Conservation (phyloP, 2,329 filamentous ascomycete genomes). For the Arthrobotrys musiformis region DNA sequence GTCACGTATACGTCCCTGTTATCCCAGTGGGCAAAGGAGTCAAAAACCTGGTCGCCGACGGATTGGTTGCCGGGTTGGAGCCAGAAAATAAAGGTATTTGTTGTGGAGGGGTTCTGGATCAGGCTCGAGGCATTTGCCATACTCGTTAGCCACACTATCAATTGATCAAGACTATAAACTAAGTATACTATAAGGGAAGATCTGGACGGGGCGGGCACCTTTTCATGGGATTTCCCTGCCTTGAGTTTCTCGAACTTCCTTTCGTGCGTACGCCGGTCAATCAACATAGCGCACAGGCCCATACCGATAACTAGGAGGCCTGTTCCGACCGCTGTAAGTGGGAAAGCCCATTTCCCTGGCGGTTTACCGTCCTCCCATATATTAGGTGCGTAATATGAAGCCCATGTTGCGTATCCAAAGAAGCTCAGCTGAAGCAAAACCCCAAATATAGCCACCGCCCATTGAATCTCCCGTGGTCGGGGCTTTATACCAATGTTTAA, state of each 20-base stretch:
- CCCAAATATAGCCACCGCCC: slow-evolving; percentile 36
- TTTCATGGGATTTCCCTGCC: not conserved
- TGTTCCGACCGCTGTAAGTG: slow-evolving; percentile 36
- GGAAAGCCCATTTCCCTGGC: slow-evolving; percentile 24
- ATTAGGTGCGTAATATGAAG: slow-evolving; percentile 6
- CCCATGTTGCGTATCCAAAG: slow-evolving; percentile 15
- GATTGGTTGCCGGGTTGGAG: slow-evolving; percentile 52
- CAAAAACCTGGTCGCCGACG: slow-evolving; percentile 56
- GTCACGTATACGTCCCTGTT: slow-evolving; percentile 1
- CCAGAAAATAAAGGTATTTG: slow-evolving; percentile 36
- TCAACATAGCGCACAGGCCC: slow-evolving; percentile 47
- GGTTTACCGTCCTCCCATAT: not conserved
- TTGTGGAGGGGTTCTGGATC: too few species aligned
- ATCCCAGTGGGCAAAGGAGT: slow-evolving; percentile 30
- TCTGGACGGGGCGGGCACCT: not conserved
- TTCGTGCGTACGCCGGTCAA: slow-evolving; percentile 22
- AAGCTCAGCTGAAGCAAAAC: slow-evolving; percentile 35
- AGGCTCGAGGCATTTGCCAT: too few species aligned
- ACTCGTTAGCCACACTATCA: too few species aligned
- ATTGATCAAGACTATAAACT: too few species aligned
- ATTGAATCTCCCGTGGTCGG: not conserved
- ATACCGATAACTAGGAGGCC: slow-evolving; percentile 31
- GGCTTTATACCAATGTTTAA: slow-evolving; percentile 50
- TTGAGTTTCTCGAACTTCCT: not conserved
- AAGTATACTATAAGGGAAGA: too few species aligned